Percentiles rank a stretch among this genome's conserved stretches.
Conservation (phyloP, 2,329 filamentous ascomycete genomes). For the Stachybotrys elegans region DNA sequence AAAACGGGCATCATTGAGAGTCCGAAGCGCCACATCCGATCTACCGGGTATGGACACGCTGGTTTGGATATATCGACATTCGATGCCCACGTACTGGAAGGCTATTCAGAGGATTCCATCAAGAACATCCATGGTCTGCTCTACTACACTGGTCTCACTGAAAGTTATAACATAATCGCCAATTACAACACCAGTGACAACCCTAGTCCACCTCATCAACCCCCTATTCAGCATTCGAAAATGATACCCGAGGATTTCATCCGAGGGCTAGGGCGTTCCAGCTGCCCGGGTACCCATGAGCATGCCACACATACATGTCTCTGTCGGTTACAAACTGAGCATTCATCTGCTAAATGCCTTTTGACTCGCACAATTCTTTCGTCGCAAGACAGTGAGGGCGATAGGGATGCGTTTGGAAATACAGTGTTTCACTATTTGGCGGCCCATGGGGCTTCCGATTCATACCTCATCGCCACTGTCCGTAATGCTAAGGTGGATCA, state of each 20-base stretch:
- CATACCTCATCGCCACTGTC: neutral
- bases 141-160: too few relatives aligned
- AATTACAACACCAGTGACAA: too few relatives aligned
- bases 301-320: neutral
- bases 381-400: too few relatives aligned
- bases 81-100: too few relatives aligned
- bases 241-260: too few relatives aligned
- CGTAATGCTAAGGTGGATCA: neutral
- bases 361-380: neutral
- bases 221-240: too few relatives aligned
- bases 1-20: neutral
- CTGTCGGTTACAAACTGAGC: neutral
- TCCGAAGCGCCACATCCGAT: neutral
- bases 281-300: neutral
- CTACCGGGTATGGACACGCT: neutral
- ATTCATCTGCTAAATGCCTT: neutral
- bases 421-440: neutral
- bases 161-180: too few relatives aligned
- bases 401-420: neutral
- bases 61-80: neutral
- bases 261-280: too few relatives aligned
- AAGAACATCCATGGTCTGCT: too few relatives aligned
- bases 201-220: too few relatives aligned
- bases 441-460: neutral
- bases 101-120: too few relatives aligned